Conservation (phyloP, 2,329 filamentous ascomycete genomes). For the Diaporthe sp. region DNA sequence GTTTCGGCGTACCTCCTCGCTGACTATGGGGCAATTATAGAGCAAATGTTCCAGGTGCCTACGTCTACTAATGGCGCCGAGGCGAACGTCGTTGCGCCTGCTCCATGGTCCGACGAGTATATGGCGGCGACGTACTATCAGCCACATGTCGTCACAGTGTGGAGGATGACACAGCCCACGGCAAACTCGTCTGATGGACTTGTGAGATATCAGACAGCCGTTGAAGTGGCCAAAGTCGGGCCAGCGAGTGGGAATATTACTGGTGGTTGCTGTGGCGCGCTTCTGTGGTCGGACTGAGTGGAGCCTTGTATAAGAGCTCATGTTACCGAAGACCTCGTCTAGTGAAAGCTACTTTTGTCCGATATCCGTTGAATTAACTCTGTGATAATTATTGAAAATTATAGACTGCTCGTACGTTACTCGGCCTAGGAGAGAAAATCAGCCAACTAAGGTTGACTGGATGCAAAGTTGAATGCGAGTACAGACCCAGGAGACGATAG, state of each 20-base stretch:
- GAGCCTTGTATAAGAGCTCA: background rate
- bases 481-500: too few relatives aligned
- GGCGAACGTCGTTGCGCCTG: background rate
- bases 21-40: background rate
- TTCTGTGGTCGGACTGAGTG: background rate
- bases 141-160: background rate
- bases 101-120: background rate
- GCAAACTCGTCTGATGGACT: background rate
- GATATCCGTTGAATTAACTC: too few relatives aligned
- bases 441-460: too few relatives aligned
- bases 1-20: background rate
- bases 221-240: background rate
- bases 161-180: background rate
- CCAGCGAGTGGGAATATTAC: background rate
- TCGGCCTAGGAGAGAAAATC: too few relatives aligned
- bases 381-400: too few relatives aligned
- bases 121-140: background rate
- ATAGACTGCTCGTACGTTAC: too few relatives aligned
- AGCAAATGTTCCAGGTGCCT: background rate
- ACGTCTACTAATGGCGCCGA: background rate
- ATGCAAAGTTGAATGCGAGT: too few relatives aligned
- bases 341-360: too few relatives aligned
- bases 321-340: too few relatives aligned
- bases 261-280: background rate
- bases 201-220: background rate